Evolutionary conservation across 495 filamentous ascomycete species (phyloP).

Genomic region (Emericellopsis terricola): DNA sequence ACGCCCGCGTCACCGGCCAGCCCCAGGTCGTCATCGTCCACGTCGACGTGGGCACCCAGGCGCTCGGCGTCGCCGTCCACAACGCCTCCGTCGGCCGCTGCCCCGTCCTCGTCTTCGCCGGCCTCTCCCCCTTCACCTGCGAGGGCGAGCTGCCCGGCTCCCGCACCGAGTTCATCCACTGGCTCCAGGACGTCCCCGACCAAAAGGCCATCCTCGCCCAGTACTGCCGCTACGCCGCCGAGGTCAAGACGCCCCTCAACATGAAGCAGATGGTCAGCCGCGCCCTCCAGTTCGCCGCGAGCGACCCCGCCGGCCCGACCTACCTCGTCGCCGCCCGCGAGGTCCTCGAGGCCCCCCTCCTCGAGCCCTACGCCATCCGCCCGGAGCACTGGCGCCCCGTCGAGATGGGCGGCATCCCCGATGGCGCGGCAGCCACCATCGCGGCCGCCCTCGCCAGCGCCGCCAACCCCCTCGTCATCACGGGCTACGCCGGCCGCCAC

Average conservation of each 20-base stretch:
- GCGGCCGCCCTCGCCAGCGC: constrained; percentile 53
- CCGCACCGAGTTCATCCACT: constrained; percentile 90
- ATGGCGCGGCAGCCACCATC: constrained; percentile 45
- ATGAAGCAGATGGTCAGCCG: constrained; percentile 93
- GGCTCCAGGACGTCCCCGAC: constrained; percentile 92
- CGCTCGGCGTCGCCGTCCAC: constrained; percentile 73
- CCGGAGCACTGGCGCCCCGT: constrained; percentile 60
- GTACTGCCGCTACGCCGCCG: constrained; percentile 79
- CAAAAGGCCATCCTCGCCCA: constrained; percentile 83
- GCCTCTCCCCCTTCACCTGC: constrained; percentile 72
- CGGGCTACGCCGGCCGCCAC: constrained; percentile 68
- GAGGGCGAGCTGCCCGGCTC: constrained; percentile 83
- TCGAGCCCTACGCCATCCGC: constrained; percentile 58
- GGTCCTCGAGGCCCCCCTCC: constrained; percentile 84
- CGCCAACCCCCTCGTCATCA: constrained; percentile 59
- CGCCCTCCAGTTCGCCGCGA: constrained; percentile 70
- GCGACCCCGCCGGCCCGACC: constrained; percentile 68
- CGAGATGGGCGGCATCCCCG: constrained; percentile 53
- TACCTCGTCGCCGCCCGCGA: constrained; percentile 76
- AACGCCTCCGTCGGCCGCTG: constrained; percentile 76
- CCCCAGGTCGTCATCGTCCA: constrained; percentile 90
- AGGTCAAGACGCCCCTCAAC: constrained; percentile 84
- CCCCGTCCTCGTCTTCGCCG: constrained; percentile 81
- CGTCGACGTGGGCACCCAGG: constrained; percentile 92
- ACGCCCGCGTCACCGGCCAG: constrained; percentile 68